Evolutionary conservation across 2,329 filamentous ascomycete species (phyloP), one percentile per base, ranked within the genome.

Genomic region (Trichoderma harzianum): DNA sequence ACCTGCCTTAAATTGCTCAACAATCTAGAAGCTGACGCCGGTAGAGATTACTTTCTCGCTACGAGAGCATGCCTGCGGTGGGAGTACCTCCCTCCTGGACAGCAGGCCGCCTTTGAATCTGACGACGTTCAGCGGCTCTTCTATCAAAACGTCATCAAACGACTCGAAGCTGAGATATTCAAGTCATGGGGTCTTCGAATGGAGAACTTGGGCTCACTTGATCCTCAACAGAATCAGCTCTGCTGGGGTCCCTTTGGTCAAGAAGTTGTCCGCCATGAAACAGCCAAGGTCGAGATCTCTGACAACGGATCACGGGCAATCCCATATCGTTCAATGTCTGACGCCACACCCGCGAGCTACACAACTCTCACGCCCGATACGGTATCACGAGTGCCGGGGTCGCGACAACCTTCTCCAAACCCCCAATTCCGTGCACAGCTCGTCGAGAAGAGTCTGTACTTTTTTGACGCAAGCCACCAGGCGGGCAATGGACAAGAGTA

Each of bases 81-180:
- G 64, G 51, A 57, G 51, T 67, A 66, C 21, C 39, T 26, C 10
- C 64, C 64, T 10, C 51, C 51, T 16, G 64, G 64, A 16, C 51
- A 67, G 51, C 24, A 39, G 10, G 51, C 64, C 21, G 32, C 16
- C 64, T 67, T 67, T 11, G 51, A 57, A 30, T 67, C 64, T 14
- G 32, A 11, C 32, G 32, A 67, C 21, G 51, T 57, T 39, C 64
- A 67, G 64, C 51, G 51, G 16, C 64, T 57, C 32, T 67, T 67
- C 47, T 67, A 67, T n/a, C 64, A 67, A 30, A 57, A 67, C 32
- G 64, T 67, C 2, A 57, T 67, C 5, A 67, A 67, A 39, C 30
- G 64, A 57, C 64, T 67, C 32, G 64, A 67, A 18, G 21, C 64
- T 16, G 64, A 67, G 51, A 57, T 67, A 67, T 67, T 67, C 32